Base-by-base conservation (phyloP, 768 basidiomycete genomes). In the Mycena floridula region DNA sequence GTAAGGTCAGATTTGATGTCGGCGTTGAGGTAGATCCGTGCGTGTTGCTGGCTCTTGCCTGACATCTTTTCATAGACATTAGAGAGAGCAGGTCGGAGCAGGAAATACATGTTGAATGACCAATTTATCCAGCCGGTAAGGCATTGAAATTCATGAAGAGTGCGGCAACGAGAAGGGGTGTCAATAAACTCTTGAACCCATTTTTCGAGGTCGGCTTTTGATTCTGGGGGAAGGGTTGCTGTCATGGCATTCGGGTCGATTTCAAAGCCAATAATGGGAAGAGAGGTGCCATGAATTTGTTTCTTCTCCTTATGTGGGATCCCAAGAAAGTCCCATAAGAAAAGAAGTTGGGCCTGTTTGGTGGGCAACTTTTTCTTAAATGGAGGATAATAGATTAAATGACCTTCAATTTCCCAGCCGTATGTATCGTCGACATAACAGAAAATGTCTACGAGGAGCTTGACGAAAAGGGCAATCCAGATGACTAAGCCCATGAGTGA, bases 61-160 rank as follows among this genome's bases (percentile, higher is more conserved):
- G 42, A 30, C 7, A 53, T 61, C 45, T 61, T 61, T 0, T 20
- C 41, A 40, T 61, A 61, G 12, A 54, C 13, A 7, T 53, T 39
- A 2, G 23, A 44, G 13, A 61, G 50, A 4, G 49, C 56, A 3
- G 61, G 60, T 2, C 48, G 37, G 5, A 61, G 35, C 2, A 60
- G 40, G 2, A 59, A 59, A 25, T 37, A 58, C 24, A 51, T 51
- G 28, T 60, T 59, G 25, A 62, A 49, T 1, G 55, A 32, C 61
- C 61, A 63, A 37, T 62, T 62, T 24, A 53, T 42, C 48, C 54
- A 56, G 0, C 62, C 59, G 0, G 50, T 25, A 4, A 63, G 46
- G 3, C 32, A 26, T 28, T 56, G 54, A 28, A 42, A 62, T 13
- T 59, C 53, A 15, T 44, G 37, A 1, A 63, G 49, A 2, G 50